These are phyloP conservation scores for Nicotiana noctiflora DNA, from an alignment of 257 asterid species.

Conservation along the genomic window DNA sequence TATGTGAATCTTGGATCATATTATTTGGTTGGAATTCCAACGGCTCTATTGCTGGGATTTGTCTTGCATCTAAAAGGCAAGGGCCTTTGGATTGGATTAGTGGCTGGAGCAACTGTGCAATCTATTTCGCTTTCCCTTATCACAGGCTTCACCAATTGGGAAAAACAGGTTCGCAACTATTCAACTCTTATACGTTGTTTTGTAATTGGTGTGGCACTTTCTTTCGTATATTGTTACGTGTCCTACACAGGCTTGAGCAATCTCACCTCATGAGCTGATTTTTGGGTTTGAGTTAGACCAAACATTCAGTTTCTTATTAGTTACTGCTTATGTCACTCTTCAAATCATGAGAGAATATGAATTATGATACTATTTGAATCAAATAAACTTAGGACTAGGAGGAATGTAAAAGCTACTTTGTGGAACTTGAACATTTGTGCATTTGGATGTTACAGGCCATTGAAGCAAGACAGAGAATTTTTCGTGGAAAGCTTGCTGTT, in stretches of 20 bases:
- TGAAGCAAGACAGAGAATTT: constrained; percentile 37
- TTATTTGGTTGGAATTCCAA: constrained; percentile 71
- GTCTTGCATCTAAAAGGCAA: constrained; percentile 41
- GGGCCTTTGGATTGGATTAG: constrained; percentile 76
- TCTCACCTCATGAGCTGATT: too few relatives aligned
- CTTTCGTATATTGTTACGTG: neutral
- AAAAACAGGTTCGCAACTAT: constrained; percentile 43
- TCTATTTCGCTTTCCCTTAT: constrained; percentile 35
- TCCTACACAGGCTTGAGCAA: neutral
- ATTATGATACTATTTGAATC: neutral
- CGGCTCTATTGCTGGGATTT: constrained; percentile 60
- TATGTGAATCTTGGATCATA: constrained; percentile 47
- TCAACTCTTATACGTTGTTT: neutral
- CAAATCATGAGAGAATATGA: too few relatives aligned
- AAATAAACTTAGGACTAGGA: neutral
- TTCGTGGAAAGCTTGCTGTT: constrained; percentile 20
- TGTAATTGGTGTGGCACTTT: neutral
- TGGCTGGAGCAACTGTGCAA: constrained; percentile 57
- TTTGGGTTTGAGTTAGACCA: too few relatives aligned
- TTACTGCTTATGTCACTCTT: too few relatives aligned
- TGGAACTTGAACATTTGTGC: neutral
- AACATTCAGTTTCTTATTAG: too few relatives aligned
- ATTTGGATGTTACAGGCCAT: constrained; percentile 30
- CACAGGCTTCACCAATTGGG: constrained; percentile 62
- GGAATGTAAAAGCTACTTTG: neutral